These are phyloP conservation scores for Globisporangium orthogonon DNA, from an alignment of 352 stramenopile species.

Conservation along the genomic window DNA sequence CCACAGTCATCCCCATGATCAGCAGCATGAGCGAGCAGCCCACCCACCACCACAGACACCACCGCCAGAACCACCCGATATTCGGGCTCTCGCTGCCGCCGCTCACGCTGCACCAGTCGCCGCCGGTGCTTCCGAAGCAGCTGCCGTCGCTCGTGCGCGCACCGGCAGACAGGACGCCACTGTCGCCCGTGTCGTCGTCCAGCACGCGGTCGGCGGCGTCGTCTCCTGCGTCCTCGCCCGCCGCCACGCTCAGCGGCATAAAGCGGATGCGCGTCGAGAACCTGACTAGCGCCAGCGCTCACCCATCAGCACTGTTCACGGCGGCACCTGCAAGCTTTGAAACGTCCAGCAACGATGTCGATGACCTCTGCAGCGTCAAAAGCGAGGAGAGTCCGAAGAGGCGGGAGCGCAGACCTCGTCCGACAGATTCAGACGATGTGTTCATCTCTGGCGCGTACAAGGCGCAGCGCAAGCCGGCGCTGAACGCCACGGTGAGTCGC, in stretches of 20 bases:
- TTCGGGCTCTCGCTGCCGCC: neutral
- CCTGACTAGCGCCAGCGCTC: conserved; percentile 3
- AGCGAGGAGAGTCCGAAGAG: neutral
- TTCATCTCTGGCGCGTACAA: conserved; percentile 31
- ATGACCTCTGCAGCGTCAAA: neutral
- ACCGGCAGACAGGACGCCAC: neutral
- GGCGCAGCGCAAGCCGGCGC: conserved; percentile 19
- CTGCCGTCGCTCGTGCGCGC: conserved; percentile 3
- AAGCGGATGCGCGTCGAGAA: conserved; percentile 1
- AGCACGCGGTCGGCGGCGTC: neutral
- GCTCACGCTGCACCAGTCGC: conserved; percentile 2
- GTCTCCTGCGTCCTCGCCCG: neutral
- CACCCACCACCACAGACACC: neutral
- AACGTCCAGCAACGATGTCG: neutral
- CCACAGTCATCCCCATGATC: neutral
- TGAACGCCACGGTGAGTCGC: conserved; percentile 28
- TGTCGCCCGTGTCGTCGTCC: neutral
- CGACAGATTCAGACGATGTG: conserved; percentile 12
- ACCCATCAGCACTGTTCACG: neutral
- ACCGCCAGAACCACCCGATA: neutral
- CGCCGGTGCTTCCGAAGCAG: neutral
- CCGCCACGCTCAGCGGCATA: neutral
- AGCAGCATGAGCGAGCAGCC: neutral
- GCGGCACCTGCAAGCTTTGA: neutral
- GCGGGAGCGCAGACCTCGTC: neutral